Conservation (phyloP, 2,329 filamentous ascomycete genomes). For the Colletotrichum simmondsii region DNA sequence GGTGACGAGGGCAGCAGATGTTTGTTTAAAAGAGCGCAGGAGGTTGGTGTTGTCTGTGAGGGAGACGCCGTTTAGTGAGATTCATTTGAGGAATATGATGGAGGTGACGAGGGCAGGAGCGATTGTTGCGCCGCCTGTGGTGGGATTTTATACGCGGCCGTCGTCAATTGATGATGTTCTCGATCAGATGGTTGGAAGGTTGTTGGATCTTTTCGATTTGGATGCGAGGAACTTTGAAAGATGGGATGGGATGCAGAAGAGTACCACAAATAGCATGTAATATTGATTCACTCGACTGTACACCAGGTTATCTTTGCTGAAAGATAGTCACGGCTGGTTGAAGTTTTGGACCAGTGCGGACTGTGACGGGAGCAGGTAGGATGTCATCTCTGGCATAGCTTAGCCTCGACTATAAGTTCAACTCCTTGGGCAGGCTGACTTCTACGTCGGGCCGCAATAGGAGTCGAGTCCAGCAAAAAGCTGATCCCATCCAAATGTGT, state of each 20-base stretch:
- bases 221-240: slow-evolving; percentile 52
- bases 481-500: slow-evolving; percentile 38
- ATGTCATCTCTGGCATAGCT: no score
- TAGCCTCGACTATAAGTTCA: no score
- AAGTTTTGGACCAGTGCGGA: no score
- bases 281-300: not conserved
- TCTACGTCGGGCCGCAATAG: slow-evolving; percentile 32
- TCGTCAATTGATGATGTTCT: slow-evolving; percentile 51
- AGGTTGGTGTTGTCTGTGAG: slow-evolving; percentile 51
- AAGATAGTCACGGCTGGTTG: no score
- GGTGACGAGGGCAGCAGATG: slow-evolving; percentile 56
- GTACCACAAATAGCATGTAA: not conserved
- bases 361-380: no score
- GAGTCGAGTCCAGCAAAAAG: slow-evolving; percentile 39
- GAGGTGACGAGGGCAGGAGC: slow-evolving; percentile 48
- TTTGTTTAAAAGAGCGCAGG: slow-evolving; percentile 56
- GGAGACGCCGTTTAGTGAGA: slow-evolving; percentile 59
- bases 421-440: not conserved
- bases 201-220: slow-evolving; percentile 57
- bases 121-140: slow-evolving; percentile 56
- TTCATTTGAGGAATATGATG: slow-evolving; percentile 59
- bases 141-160: slow-evolving; percentile 55
- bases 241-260: slow-evolving; percentile 44
- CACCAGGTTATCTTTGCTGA: no score
- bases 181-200: slow-evolving; percentile 56